Evolutionary conservation across 2,329 filamentous ascomycete species (phyloP).

Genomic region (Gremmenia infestans): DNA sequence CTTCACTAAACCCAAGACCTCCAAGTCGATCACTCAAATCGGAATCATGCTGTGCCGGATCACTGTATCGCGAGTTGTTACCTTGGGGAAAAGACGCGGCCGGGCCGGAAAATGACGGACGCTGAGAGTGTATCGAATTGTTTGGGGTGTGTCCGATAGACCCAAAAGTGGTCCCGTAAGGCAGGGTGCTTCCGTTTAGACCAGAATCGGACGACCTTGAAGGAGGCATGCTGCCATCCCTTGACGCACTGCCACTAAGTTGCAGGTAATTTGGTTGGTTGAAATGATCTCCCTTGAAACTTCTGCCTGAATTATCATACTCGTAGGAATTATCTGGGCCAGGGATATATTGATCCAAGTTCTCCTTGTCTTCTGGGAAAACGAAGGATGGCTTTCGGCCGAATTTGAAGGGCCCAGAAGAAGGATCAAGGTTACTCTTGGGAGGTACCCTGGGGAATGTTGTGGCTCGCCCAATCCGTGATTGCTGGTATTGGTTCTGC

Average conservation of each 20-base stretch:
- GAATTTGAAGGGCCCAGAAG: slow-evolving; percentile 39
- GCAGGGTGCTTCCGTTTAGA: slow-evolving; percentile 18
- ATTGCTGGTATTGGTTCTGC: slow-evolving; percentile 36
- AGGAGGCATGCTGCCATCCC: slow-evolving; percentile 51
- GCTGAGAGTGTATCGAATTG: slow-evolving; percentile 44
- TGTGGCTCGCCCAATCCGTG: slow-evolving; percentile 42
- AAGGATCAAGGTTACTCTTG: slow-evolving; percentile 41
- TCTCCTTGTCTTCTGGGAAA: slow-evolving; percentile 30
- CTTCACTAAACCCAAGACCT: slow-evolving; percentile 23
- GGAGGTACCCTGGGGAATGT: slow-evolving; percentile 32
- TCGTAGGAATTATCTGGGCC: slow-evolving; percentile 22
- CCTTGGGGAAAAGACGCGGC: slow-evolving; percentile 44
- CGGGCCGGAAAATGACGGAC: slow-evolving; percentile 39
- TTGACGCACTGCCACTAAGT: slow-evolving; percentile 41
- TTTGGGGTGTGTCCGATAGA: slow-evolving; percentile 36
- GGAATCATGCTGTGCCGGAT: slow-evolving; percentile 22
- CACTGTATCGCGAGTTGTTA: slow-evolving; percentile 33
- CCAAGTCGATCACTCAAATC: slow-evolving; percentile 28
- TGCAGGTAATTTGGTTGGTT: slow-evolving; percentile 42
- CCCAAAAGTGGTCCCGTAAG: slow-evolving; percentile 26
- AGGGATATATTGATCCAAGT: slow-evolving; percentile 19
- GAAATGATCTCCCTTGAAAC: slow-evolving; percentile 19
- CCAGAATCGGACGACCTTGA: slow-evolving; percentile 49
- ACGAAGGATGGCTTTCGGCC: slow-evolving; percentile 25
- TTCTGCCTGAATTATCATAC: slow-evolving; percentile 19